These are phyloP conservation scores for Camelina neglecta DNA, from an alignment of 345 rosid species.

Conservation along the genomic window DNA sequence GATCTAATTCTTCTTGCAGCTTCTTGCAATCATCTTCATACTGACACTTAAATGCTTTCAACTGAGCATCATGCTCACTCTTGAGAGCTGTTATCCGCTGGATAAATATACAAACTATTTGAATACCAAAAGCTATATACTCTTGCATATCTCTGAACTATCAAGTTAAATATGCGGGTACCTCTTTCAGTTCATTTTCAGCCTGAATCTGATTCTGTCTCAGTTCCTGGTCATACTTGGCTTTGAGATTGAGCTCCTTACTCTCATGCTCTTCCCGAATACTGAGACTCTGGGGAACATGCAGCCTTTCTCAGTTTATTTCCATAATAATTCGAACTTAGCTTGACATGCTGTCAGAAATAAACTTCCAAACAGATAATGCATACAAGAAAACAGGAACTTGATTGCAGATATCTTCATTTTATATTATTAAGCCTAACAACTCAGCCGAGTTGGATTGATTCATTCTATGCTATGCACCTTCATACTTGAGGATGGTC, in stretches of 20 bases:
- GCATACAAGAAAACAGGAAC: not conserved
- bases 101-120: not conserved
- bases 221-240: slow-evolving; percentile 64
- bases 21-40: slow-evolving; percentile 27
- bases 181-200: slow-evolving; percentile 56
- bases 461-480: not conserved
- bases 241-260: slow-evolving; percentile 66
- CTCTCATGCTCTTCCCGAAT: slow-evolving; percentile 39
- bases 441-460: not conserved
- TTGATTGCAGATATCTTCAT: not conserved
- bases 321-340: not conserved
- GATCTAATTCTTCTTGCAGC: slow-evolving; percentile 26
- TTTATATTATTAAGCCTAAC: not conserved
- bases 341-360: slow-evolving; percentile 7
- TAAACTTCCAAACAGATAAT: slow-evolving; percentile 2
- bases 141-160: slow-evolving; percentile 17
- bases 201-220: slow-evolving; percentile 68
- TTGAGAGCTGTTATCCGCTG: slow-evolving; percentile 25
- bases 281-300: slow-evolving; percentile 15
- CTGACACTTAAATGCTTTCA: slow-evolving; percentile 29
- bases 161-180: slow-evolving; percentile 4
- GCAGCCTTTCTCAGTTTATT: not conserved
- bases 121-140: slow-evolving; percentile 18
- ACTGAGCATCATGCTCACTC: slow-evolving; percentile 29
- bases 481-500: not conserved